These are phyloP conservation scores for Syzygium grande DNA, from an alignment of 345 rosid species.

Conservation along the genomic window DNA sequence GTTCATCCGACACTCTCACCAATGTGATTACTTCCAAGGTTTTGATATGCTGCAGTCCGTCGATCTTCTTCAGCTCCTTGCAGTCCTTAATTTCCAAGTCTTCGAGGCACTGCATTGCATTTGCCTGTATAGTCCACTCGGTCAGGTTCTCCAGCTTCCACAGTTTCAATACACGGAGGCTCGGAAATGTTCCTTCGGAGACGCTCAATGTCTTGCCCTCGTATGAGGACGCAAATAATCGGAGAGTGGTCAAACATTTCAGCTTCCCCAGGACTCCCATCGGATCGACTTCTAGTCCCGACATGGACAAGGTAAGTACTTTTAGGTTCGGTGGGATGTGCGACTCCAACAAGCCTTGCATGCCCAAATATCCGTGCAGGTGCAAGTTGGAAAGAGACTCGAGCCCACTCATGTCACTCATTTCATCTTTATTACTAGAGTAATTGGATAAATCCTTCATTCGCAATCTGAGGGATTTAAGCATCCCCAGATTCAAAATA, in stretches of 20 bases:
- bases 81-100: slow-evolving; percentile 29
- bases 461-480: slow-evolving; percentile 17
- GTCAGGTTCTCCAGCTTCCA: slow-evolving; percentile 22
- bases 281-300: slow-evolving; percentile 15
- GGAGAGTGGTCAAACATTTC: slow-evolving; percentile 8
- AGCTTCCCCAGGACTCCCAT: slow-evolving; percentile 16
- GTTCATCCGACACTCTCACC: too few species aligned
- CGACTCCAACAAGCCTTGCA: neutral
- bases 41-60: neutral
- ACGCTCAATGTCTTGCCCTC: slow-evolving; percentile 7
- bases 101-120: slow-evolving; percentile 8
- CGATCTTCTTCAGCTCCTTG: neutral
- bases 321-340: slow-evolving; percentile 11
- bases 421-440: neutral
- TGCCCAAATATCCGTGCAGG: slow-evolving; percentile 12
- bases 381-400: slow-evolving; percentile 11
- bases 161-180: slow-evolving; percentile 18
- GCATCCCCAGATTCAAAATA: neutral
- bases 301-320: slow-evolving; percentile 22
- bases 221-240: slow-evolving; percentile 19
- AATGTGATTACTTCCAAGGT: too few species aligned
- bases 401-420: neutral
- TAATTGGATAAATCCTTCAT: neutral
- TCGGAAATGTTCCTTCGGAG: slow-evolving; percentile 6
- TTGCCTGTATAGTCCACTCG: neutral